These are phyloP conservation scores for Ilyonectria mors-panacis DNA, from an alignment of 2,329 filamentous ascomycete genomes.

Conservation along the genomic window DNA sequence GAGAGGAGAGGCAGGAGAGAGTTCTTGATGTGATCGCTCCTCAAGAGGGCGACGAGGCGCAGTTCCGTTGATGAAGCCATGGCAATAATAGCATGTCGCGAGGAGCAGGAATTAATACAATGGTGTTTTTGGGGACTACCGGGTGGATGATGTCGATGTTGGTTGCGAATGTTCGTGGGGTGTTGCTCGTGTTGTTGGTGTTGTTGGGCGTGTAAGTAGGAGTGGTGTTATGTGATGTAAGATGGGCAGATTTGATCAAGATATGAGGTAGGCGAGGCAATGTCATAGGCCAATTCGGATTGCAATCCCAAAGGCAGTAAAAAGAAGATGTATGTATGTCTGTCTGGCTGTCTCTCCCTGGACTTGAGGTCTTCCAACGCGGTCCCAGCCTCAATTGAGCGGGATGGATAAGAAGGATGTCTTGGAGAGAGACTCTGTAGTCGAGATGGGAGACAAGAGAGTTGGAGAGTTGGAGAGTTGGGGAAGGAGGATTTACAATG, in stretches of 20 bases:
- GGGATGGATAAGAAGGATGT: slow-evolving; percentile 15
- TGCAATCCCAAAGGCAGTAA: slow-evolving; percentile 9
- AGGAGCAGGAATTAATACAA: neutral
- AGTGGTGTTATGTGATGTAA: slow-evolving; percentile 35
- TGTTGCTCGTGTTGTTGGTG: slow-evolving; percentile 19
- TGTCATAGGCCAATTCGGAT: slow-evolving; percentile 28
- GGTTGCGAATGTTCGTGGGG: slow-evolving; percentile 17
- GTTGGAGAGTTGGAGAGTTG: slow-evolving; percentile 11
- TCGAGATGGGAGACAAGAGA: slow-evolving; percentile 19
- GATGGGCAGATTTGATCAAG: slow-evolving; percentile 31
- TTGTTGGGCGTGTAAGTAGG: slow-evolving; percentile 12
- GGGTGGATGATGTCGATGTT: neutral
- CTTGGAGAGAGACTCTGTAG: slow-evolving; percentile 19
- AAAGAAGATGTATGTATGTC: slow-evolving; percentile 5
- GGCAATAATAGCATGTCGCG: slow-evolving; percentile 64
- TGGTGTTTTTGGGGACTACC: neutral
- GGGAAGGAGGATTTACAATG: slow-evolving; percentile 21
- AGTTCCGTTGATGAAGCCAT: slow-evolving; percentile 66
- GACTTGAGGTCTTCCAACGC: slow-evolving; percentile 22
- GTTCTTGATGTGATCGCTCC: slow-evolving; percentile 65
- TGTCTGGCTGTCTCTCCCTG: slow-evolving; percentile 17
- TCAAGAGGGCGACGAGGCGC: slow-evolving; percentile 69
- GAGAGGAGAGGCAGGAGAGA: slow-evolving; percentile 65
- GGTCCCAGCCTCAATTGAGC: slow-evolving; percentile 32
- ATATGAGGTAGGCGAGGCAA: slow-evolving; percentile 10